These are phyloP conservation scores for Yamadazyma phyllophila DNA, from an alignment of 805 yeast species.

Conservation along the genomic window DNA sequence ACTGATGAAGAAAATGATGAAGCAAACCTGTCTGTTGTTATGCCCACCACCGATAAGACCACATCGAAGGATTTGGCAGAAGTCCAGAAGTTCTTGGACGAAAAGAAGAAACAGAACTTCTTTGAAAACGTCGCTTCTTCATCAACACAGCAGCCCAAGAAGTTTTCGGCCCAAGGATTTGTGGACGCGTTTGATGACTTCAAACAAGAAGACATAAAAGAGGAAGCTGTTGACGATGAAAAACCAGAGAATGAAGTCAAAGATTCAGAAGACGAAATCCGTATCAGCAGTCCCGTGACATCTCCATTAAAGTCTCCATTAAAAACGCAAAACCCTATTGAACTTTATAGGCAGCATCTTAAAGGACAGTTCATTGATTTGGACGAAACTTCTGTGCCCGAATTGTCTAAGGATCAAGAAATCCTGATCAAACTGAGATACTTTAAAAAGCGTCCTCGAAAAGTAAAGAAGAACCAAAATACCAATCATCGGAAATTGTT, in stretches of 20 bases:
- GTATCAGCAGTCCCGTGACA: conserved; percentile 5
- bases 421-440: conserved; percentile 11
- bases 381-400: conserved; percentile 10
- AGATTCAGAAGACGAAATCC: conserved; percentile 3
- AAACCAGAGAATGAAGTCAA: neutral
- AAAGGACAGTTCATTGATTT: conserved; percentile 16
- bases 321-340: conserved; percentile 28
- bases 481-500: conserved; percentile 1
- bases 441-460: conserved; percentile 2
- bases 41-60: conserved; percentile 8
- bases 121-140: conserved; percentile 6
- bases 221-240: conserved; percentile 4
- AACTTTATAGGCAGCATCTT: conserved; percentile 33
- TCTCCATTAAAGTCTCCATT: conserved; percentile 11
- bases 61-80: conserved; percentile 26
- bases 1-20: conserved; percentile 43
- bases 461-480: neutral
- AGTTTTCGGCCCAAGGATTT: conserved; percentile 31
- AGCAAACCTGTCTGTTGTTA: conserved; percentile 22
- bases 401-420: conserved; percentile 11
- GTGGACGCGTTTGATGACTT: conserved; percentile 37
- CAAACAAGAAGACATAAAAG: conserved; percentile 28
- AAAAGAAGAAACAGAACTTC: conserved; percentile 29
- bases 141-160: conserved; percentile 10
- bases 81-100: conserved; percentile 31